A percentile compares a stretch with the other conserved stretches of the same genome.
These are phyloP conservation scores for Zymoseptoria ardabiliae DNA, from an alignment of 2,329 filamentous ascomycete species.

Conservation along the genomic window DNA sequence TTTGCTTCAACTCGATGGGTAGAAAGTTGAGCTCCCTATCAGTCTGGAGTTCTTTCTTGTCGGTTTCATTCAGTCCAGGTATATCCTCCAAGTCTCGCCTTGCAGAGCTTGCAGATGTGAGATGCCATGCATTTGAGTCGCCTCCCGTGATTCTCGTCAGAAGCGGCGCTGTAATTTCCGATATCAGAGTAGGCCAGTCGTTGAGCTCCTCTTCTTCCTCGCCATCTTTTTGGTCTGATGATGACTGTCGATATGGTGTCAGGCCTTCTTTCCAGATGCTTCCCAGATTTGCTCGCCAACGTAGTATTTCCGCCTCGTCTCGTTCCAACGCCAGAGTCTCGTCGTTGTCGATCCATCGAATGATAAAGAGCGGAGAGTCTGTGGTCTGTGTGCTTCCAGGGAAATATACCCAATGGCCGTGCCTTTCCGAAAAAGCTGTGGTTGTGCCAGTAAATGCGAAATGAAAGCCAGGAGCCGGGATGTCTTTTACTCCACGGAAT, in stretches of 20 bases:
- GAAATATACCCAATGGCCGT: conserved; percentile 52
- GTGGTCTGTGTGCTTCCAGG: conserved; percentile 27
- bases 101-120: conserved; percentile 53
- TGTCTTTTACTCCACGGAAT: conserved; percentile 54
- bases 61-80: conserved; percentile 42
- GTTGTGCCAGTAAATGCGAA: conserved; percentile 56
- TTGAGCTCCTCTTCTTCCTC: conserved; percentile 32
- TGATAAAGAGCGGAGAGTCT: conserved; percentile 40
- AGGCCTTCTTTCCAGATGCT: conserved; percentile 48
- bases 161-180: conserved; percentile 40
- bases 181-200: conserved; percentile 50
- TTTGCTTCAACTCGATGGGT: conserved; percentile 53
- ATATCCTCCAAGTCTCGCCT: conserved; percentile 51
- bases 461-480: conserved; percentile 50
- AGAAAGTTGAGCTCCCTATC: conserved; percentile 47
- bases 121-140: conserved; percentile 44
- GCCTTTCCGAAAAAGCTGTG: conserved; percentile 51
- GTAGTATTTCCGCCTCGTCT: conserved; percentile 37
- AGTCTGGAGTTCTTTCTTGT: conserved; percentile 27
- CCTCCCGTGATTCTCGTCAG: conserved; percentile 45
- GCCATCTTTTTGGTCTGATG: conserved; percentile 20
- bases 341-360: conserved; percentile 47
- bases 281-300: conserved; percentile 50
- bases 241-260: conserved; percentile 41
- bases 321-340: conserved; percentile 41